Evolutionary conservation across 345 rosid species (phyloP).

Genomic region (Angophora floribunda): DNA sequence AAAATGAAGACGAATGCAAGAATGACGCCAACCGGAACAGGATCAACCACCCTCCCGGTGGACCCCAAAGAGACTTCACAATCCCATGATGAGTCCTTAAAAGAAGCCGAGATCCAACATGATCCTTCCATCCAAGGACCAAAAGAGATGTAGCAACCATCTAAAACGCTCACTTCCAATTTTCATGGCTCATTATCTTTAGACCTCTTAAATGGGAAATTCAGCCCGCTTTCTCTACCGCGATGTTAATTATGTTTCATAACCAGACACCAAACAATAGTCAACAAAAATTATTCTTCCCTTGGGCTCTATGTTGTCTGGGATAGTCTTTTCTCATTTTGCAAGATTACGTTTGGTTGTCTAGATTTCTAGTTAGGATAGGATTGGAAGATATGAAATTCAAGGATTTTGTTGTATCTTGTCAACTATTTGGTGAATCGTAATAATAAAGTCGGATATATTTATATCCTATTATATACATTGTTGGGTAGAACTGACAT

Average conservation of each 20-base stretch:
- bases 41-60: not conserved
- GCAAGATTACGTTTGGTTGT: not conserved
- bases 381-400: no score
- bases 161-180: not conserved
- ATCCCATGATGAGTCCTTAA: not conserved
- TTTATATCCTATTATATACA: no score
- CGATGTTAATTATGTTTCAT: not conserved
- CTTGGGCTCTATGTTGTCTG: not conserved
- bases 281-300: not conserved
- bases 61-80: not conserved
- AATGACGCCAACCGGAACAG: conserved; percentile 17
- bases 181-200: not conserved
- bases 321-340: not conserved
- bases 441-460: no score
- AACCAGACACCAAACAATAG: not conserved
- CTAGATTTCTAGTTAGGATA: no score
- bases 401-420: no score
- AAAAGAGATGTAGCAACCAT: not conserved
- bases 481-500: no score
- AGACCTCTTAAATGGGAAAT: not conserved
- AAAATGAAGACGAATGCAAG: conserved; percentile 35
- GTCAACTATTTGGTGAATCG: no score
- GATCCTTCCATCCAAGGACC: not conserved
- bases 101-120: not conserved
- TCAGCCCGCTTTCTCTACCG: not conserved